phyloP scores from a whole-genome alignment of 805 yeast genomes.

The Komagataella pseudopastoris region DNA sequence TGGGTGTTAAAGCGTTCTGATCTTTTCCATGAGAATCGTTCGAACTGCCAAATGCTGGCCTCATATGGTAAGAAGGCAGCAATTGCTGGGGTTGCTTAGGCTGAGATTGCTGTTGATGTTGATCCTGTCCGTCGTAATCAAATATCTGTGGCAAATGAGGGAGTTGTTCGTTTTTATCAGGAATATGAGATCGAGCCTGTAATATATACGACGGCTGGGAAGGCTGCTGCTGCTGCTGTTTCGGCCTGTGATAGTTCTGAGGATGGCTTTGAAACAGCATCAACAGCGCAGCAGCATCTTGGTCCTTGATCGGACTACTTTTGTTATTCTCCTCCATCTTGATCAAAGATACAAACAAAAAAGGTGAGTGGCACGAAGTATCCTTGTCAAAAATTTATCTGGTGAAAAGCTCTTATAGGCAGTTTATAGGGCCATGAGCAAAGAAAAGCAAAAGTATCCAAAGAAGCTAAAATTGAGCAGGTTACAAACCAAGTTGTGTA shows the following conservation, averaged over 20 bases:
- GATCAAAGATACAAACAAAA: background rate
- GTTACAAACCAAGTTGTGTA: background rate
- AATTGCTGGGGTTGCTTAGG: background rate
- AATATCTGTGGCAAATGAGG: background rate
- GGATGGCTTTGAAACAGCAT: constrained; percentile 22
- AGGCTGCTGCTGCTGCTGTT: background rate
- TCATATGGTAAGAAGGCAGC: background rate
- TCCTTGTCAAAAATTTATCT: background rate
- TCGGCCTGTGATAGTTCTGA: background rate
- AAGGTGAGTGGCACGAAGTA: background rate
- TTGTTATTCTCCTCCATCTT: background rate
- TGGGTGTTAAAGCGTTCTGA: background rate
- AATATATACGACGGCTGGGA: background rate
- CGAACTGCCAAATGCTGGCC: background rate
- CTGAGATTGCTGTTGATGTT: background rate
- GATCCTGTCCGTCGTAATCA: background rate
- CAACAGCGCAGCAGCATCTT: constrained; percentile 24
- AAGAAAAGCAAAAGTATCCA: background rate
- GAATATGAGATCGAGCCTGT: constrained; percentile 4
- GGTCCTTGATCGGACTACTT: constrained; percentile 9
- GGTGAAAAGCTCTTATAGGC: background rate
- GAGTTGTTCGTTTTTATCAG: background rate
- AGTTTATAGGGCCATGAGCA: background rate
- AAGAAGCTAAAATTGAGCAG: background rate
- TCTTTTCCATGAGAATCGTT: background rate